Evolutionary conservation across 768 basidiomycete genomes (phyloP).

Genomic region (Psilocybe subaeruginosa): DNA sequence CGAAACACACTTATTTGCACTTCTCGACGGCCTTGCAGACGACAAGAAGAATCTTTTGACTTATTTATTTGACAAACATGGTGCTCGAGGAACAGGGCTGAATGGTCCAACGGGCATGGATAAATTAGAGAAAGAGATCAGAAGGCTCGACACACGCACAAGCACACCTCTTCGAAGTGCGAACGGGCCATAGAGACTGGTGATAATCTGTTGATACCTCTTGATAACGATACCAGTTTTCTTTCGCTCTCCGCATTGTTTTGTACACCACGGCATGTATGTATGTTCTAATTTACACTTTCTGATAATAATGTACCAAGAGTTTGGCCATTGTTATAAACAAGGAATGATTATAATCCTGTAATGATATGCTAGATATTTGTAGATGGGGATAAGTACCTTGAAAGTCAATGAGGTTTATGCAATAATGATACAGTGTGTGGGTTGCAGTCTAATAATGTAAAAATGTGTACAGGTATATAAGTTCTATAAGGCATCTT

Average conservation of each 20-base stretch:
- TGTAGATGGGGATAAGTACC: not conserved
- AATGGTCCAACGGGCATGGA: constrained; percentile 56
- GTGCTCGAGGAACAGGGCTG: constrained; percentile 55
- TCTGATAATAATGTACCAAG: not conserved
- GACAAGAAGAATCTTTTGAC: constrained; percentile 91
- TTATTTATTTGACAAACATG: constrained; percentile 89
- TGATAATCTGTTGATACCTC: not conserved
- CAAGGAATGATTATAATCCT: not conserved
- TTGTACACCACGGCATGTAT: not conserved
- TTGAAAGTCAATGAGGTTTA: constrained; percentile 6
- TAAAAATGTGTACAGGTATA: constrained; percentile 8
- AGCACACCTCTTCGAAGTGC: constrained; percentile 63
- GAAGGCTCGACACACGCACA: constrained; percentile 76
- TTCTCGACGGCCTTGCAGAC: constrained; percentile 82
- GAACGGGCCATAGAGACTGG: not conserved
- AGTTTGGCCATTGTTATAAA: not conserved
- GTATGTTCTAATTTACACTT: not conserved
- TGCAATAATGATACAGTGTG: constrained; percentile 24
- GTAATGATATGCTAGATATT: not conserved
- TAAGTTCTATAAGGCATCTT: constrained; percentile 40
- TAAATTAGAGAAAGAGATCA: constrained; percentile 80
- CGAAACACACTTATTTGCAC: constrained; percentile 79
- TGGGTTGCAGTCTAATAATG: constrained; percentile 7
- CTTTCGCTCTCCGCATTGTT: not conserved
- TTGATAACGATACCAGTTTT: not conserved